Evolutionary conservation across 768 basidiomycete genomes (phyloP).

Genomic region (Cubamyces lactineus): DNA sequence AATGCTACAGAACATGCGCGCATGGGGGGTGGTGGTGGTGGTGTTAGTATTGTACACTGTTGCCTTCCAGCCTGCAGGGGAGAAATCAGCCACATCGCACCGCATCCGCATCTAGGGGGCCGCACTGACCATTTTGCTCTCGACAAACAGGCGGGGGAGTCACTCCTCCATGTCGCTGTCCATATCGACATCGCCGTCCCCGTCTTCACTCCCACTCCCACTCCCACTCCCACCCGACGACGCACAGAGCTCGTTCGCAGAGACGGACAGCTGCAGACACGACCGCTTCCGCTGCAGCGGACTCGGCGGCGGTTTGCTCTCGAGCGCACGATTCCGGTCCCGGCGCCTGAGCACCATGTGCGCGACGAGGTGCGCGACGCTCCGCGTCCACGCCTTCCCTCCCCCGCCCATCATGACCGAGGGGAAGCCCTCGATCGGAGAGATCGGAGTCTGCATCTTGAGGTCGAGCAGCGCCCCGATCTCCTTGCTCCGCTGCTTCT

Average conservation of each 20-base stretch:
- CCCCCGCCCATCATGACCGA: constrained; percentile 11
- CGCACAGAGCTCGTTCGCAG: constrained; percentile 20
- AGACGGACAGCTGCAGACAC: constrained; percentile 33
- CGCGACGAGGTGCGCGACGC: constrained; percentile 47
- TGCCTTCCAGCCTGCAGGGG: constrained; percentile 23
- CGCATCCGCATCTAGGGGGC: neutral
- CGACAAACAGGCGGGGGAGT: constrained; percentile 18
- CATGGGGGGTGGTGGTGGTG: constrained; percentile 20
- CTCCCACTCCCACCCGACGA: neutral
- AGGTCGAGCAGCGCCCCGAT: constrained; percentile 57
- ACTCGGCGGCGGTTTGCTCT: constrained; percentile 37
- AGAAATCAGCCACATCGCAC: neutral
- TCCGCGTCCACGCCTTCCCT: constrained; percentile 31
- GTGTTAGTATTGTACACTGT: constrained; percentile 25
- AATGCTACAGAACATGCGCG: constrained; percentile 26
- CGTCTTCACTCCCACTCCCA: neutral
- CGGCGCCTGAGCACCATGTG: constrained; percentile 51
- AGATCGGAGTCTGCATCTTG: constrained; percentile 45
- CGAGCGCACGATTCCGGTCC: constrained; percentile 43
- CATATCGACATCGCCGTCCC: constrained; percentile 2
- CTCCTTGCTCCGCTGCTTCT: constrained; percentile 60
- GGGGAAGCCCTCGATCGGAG: constrained; percentile 21
- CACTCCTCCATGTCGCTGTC: constrained; percentile 21
- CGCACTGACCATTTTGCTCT: constrained; percentile 24
- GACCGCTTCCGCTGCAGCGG: constrained; percentile 34